A percentile compares a stretch with the other conserved stretches of the same genome.
These are phyloP conservation scores for Ceratobasidium sp. DNA, from an alignment of 1,284 basidiomycete species.

Conservation along the genomic window DNA sequence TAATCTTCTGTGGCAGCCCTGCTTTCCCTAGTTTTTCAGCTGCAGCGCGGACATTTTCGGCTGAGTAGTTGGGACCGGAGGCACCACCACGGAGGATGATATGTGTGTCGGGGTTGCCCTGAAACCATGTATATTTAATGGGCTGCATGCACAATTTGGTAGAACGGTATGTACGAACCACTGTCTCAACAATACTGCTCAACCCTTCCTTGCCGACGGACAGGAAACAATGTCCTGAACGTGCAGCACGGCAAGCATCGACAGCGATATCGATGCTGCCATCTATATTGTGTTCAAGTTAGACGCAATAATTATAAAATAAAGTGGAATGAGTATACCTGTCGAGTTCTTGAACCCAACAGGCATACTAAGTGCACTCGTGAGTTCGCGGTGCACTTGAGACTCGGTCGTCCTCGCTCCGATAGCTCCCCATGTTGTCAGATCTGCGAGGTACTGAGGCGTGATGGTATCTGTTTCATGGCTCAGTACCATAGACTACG, in stretches of 20 bases:
- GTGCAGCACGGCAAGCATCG: conserved; percentile 91
- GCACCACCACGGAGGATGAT: conserved; percentile 90
- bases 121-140: neutral
- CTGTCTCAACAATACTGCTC: conserved; percentile 91
- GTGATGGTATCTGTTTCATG: conserved; percentile 75
- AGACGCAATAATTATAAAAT: conserved; percentile 65
- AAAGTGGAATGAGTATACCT: conserved; percentile 73
- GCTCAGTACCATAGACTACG: neutral
- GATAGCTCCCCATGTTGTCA: conserved; percentile 97
- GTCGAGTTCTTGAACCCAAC: conserved; percentile 69
- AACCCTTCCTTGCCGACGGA: conserved; percentile 93
- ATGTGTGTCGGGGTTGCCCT: conserved; percentile 91
- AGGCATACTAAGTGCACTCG: conserved; percentile 88
- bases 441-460: conserved; percentile 95
- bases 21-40: conserved; percentile 82
- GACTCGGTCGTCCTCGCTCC: conserved; percentile 96
- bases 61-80: conserved; percentile 86
- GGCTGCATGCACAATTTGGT: conserved; percentile 2
- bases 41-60: conserved; percentile 81
- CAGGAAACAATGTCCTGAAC: conserved; percentile 89
- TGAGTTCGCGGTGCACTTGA: conserved; percentile 91
- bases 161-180: conserved; percentile 59
- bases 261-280: conserved; percentile 83
- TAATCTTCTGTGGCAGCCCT: conserved; percentile 80
- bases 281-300: conserved; percentile 53